A percentile compares a stretch with the other conserved stretches of the same genome.
Conservation (phyloP, 164 flowering plant genomes). For the Dillenia suffruticosa region DNA sequence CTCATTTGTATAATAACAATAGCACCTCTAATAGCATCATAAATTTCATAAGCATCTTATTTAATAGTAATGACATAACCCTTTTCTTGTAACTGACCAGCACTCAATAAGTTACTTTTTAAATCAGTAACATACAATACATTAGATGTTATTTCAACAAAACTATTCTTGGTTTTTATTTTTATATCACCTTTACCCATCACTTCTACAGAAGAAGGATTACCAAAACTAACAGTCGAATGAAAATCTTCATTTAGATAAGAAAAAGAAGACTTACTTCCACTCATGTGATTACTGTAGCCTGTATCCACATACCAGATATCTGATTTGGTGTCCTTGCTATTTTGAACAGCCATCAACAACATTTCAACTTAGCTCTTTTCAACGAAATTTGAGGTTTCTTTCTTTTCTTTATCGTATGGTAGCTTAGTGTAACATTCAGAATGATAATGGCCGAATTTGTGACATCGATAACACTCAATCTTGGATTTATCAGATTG, state of each 20-base stretch:
- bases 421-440: constrained; percentile 12
- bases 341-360: constrained; percentile 4
- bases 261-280: constrained; percentile 16
- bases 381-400: constrained; percentile 7
- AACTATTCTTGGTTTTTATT: constrained; percentile 13
- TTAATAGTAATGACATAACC: neutral
- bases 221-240: constrained; percentile 7
- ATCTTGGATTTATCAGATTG: too few species aligned
- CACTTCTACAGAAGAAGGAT: neutral
- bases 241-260: constrained; percentile 9
- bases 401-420: constrained; percentile 3
- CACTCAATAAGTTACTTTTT: constrained; percentile 3
- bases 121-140: constrained; percentile 5
- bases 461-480: too few species aligned
- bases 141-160: constrained; percentile 15
- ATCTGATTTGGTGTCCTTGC: neutral
- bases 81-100: constrained; percentile 1
- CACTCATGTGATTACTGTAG: constrained; percentile 13
- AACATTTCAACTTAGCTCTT: constrained; percentile 5
- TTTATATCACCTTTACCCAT: constrained; percentile 12
- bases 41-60: constrained; percentile 2
- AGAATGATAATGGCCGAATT: constrained; percentile 12
- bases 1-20: constrained; percentile 7
- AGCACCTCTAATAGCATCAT: constrained; percentile 4
- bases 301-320: constrained; percentile 13